Conservation (phyloP, 805 yeast genomes). For the Zygosaccharomyces pseudorouxii region DNA sequence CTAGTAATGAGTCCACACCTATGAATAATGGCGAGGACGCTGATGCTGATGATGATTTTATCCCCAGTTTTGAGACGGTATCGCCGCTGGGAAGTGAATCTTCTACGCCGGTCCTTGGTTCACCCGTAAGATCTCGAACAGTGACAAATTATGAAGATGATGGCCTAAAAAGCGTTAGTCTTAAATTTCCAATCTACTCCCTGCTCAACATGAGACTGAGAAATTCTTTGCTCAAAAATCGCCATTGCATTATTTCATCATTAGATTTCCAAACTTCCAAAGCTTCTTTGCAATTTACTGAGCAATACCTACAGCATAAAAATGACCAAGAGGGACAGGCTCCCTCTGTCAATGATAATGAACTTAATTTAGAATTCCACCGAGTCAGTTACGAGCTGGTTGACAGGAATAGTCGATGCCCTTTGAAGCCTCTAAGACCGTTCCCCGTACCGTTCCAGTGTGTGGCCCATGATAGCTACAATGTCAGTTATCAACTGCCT, state of each 20-base stretch:
- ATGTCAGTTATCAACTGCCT: constrained; percentile 29
- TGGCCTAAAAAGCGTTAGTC: neutral
- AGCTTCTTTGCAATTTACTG: constrained; percentile 20
- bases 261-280: constrained; percentile 33
- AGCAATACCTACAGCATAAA: constrained; percentile 7
- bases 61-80: constrained; percentile 29
- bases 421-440: constrained; percentile 23
- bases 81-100: constrained; percentile 4
- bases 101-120: neutral
- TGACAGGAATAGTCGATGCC: constrained; percentile 19
- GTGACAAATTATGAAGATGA: neutral
- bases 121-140: neutral
- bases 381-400: constrained; percentile 22
- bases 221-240: constrained; percentile 22
- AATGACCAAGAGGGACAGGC: neutral
- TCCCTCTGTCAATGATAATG: neutral
- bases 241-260: constrained; percentile 28
- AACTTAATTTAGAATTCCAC: constrained; percentile 13
- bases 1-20: neutral
- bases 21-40: neutral
- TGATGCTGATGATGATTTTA: constrained; percentile 14
- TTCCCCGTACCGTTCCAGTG: constrained; percentile 22
- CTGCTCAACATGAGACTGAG: constrained; percentile 32
- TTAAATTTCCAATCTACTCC: constrained; percentile 32
- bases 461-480: constrained; percentile 25